A percentile compares a stretch with the other conserved stretches of the same genome.
Conservation (phyloP, 1,139 yeast species). For the Geotrichum europaeum region DNA sequence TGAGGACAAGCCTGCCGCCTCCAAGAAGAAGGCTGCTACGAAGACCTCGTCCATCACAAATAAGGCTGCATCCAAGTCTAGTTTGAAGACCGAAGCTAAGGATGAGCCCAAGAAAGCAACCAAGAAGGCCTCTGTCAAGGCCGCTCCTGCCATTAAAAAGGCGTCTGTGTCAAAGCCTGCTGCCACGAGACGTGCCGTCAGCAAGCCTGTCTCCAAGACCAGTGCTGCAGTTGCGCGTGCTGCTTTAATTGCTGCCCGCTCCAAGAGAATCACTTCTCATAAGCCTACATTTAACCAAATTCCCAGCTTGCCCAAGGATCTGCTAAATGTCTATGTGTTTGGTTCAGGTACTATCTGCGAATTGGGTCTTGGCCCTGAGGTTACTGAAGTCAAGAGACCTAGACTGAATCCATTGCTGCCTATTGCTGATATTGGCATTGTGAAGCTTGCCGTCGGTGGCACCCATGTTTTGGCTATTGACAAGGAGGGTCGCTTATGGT, state of each 20-base stretch:
- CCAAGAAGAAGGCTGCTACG: slow-evolving; percentile 3
- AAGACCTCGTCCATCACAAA: not conserved
- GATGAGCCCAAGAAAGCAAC: slow-evolving; percentile 8
- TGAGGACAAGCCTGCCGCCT: slow-evolving; percentile 6
- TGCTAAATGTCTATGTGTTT: slow-evolving; percentile 80
- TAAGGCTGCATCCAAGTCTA: not conserved
- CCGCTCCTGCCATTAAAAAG: slow-evolving; percentile 2
- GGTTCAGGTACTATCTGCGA: slow-evolving; percentile 98
- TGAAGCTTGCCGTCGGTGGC: slow-evolving; percentile 90
- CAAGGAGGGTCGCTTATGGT: slow-evolving; percentile 68
- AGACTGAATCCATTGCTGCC: slow-evolving; percentile 74
- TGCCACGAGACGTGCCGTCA: slow-evolving; percentile 1
- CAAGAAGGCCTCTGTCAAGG: slow-evolving; percentile 1
- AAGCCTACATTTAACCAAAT: slow-evolving; percentile 11
- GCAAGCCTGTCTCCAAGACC: slow-evolving; percentile 1
- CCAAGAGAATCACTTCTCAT: slow-evolving; percentile 1
- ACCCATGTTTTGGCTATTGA: slow-evolving; percentile 89
- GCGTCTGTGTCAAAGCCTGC: not conserved
- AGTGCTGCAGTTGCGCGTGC: slow-evolving; percentile 11
- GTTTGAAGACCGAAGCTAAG: not conserved
- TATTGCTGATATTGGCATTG: slow-evolving; percentile 57
- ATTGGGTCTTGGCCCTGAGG: slow-evolving; percentile 87
- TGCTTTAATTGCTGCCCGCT: slow-evolving; percentile 9
- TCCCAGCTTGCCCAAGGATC: slow-evolving; percentile 41
- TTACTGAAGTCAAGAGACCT: slow-evolving; percentile 92